Conservation (phyloP, 2,329 filamentous ascomycete genomes). For the Torrubiella hemipterigena region DNA sequence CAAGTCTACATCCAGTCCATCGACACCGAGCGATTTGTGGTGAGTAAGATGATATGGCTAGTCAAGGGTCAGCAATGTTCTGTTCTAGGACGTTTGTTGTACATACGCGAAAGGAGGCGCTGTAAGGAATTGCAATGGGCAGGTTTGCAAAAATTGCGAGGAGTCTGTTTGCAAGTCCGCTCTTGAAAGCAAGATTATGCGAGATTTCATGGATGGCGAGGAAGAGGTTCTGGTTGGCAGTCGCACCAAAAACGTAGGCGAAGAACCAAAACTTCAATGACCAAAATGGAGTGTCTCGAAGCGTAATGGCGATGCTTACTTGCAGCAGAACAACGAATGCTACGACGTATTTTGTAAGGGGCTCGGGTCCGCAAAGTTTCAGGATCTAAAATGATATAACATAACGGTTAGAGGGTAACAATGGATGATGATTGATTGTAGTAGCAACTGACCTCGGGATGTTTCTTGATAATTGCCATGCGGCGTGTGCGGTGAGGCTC, state of each 20-base stretch:
- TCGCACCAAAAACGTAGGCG: constrained; percentile 85
- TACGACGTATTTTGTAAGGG: constrained; percentile 90
- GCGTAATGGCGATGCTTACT: constrained; percentile 61
- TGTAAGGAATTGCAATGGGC: constrained; percentile 91
- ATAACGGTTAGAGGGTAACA: constrained; percentile 4
- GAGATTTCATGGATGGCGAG: constrained; percentile 98
- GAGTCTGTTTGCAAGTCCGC: constrained; percentile 65
- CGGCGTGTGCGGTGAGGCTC: constrained; percentile 88
- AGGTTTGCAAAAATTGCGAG: constrained; percentile 91
- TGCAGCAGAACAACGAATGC: constrained; percentile 74
- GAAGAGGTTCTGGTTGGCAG: constrained; percentile 96
- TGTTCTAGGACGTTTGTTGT: not conserved
- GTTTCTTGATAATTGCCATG: constrained; percentile 92
- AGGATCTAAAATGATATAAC: constrained; percentile 51
- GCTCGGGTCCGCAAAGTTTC: constrained; percentile 93
- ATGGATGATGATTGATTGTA: constrained; percentile 7
- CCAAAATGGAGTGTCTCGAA: constrained; percentile 67
- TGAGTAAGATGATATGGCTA: constrained; percentile 95
- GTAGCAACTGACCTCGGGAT: constrained; percentile 62
- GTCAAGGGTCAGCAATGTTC: constrained; percentile 10
- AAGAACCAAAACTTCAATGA: constrained; percentile 77
- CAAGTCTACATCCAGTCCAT: constrained; percentile 90
- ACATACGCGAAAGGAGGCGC: constrained; percentile 79
- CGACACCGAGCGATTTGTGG: constrained; percentile 95
- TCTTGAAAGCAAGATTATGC: constrained; percentile 90